Base-by-base conservation (phyloP, 208 protist species). In the Paratrypanosoma confusum region DNA sequence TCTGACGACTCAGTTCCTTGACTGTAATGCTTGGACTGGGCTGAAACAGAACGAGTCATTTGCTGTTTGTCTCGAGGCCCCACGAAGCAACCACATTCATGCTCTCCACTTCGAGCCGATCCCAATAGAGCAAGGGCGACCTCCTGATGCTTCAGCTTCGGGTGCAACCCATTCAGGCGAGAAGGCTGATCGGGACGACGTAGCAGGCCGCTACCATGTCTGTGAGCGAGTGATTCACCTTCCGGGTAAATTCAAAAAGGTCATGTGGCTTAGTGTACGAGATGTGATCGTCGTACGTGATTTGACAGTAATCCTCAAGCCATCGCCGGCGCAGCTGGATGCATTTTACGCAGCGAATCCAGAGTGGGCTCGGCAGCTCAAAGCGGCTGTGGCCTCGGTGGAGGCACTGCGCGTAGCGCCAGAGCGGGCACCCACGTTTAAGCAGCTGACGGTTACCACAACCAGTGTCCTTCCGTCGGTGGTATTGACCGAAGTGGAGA, bases 241-340 rank as follows among this genome's bases (percentile, higher is more conserved):
- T 3, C 81, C 81, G n/a, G 54, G 81, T 7, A 91, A 87, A 58
- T 91, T 91, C 28, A 70, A 78, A 57, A 91, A 91, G 49, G 81
- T 91, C 20, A 86, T 91, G 32, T 91, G 81, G 78, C 57, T 91
- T 2, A 50, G 54, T 31, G 71, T 87, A 24, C 71, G 71, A 39
- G 77, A 91, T 35, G 55, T 91, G 21, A 53, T 91, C 10, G 72
- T 91, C 3, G 65, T 91, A 23, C 50, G 48, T 3, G 71, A 86
- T 43, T 45, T 57, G 25, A 57, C 51, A 3, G 63, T 91, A 0
- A 46, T 56, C n/a, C 68, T 73, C 32, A 91, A 91, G 33, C 77
- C 72, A 16, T 87, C 81, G 2, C 78, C 77, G 5, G 73, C 81
- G 39, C 81, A 91, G 44, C 20, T 87, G 26, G 66, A 70, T 33